Conservation (phyloP, 306 rosid species). For the Cucurbita argyrosperma region DNA sequence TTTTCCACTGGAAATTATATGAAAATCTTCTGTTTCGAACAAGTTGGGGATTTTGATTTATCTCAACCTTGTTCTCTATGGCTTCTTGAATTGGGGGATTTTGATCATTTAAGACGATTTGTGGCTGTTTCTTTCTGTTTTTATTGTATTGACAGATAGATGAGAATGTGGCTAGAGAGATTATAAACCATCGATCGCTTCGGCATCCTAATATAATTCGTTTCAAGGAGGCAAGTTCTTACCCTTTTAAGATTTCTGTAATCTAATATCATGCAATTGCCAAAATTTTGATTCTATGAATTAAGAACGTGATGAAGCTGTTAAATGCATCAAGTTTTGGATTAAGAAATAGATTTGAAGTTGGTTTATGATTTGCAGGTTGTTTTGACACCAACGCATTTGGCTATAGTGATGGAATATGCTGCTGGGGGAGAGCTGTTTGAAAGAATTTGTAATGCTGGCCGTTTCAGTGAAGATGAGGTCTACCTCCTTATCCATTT, state of each 20-base stretch:
- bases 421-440: constrained; percentile 9
- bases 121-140: background rate
- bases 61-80: too few relatives aligned
- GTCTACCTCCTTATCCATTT: background rate
- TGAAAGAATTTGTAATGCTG: constrained; percentile 8
- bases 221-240: constrained; percentile 6
- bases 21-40: background rate
- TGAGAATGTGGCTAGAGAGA: constrained; percentile 11
- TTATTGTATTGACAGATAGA: background rate
- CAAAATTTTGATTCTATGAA: background rate
- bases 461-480: constrained; percentile 9
- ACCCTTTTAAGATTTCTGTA: background rate
- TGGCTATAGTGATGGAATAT: constrained; percentile 8
- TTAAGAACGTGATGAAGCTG: background rate
- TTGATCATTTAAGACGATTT: background rate
- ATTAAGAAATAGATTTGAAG: background rate
- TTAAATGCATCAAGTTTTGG: background rate
- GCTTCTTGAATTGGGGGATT: background rate
- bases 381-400: constrained; percentile 8
- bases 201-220: constrained; percentile 4
- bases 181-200: constrained; percentile 6
- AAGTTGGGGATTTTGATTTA: background rate
- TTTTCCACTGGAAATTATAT: background rate
- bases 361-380: constrained; percentile 3
- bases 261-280: background rate